phyloP scores from a whole-genome alignment of 2,329 filamentous ascomycete genomes.

The Raffaelea ambrosiae region DNA sequence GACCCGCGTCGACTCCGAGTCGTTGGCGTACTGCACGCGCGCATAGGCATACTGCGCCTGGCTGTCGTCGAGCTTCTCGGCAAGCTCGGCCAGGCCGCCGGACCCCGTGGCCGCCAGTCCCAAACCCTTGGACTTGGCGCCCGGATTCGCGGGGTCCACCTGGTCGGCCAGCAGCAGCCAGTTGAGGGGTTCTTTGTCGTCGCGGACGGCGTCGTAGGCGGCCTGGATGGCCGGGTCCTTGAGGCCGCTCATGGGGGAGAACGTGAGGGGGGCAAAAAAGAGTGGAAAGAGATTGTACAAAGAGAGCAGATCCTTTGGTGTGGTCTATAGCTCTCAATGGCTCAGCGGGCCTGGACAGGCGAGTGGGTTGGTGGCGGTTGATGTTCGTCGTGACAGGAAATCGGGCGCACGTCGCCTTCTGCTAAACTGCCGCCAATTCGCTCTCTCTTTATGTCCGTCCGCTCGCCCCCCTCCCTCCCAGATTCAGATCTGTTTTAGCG shows the following conservation, averaged over 20 bases:
- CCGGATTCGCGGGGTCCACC: slow-evolving; percentile 28
- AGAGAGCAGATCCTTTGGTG: too few relatives aligned
- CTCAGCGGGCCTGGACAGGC: too few relatives aligned
- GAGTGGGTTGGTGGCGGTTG: too few relatives aligned
- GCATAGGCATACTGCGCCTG: slow-evolving; percentile 60
- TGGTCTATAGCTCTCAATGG: too few relatives aligned
- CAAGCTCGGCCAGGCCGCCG: slow-evolving; percentile 52
- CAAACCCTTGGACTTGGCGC: slow-evolving; percentile 37
- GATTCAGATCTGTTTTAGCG: slow-evolving; percentile 25
- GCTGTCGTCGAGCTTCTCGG: slow-evolving; percentile 43
- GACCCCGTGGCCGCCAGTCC: slow-evolving; percentile 47
- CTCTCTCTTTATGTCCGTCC: too few relatives aligned
- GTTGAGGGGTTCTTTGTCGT: slow-evolving; percentile 56
- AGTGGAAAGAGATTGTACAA: not conserved
- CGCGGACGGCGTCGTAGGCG: slow-evolving; percentile 59
- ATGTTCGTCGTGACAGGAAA: too few relatives aligned
- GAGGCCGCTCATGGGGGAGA: slow-evolving; percentile 50
- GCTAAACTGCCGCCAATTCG: too few relatives aligned
- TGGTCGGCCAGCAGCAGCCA: slow-evolving; percentile 61
- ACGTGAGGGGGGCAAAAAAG: not conserved
- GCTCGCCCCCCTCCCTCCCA: slow-evolving; percentile 35
- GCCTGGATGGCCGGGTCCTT: slow-evolving; percentile 50
- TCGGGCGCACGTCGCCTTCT: too few relatives aligned
- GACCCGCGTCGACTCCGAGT: slow-evolving; percentile 58
- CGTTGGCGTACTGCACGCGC: slow-evolving; percentile 61